Percentiles rank a stretch among this genome's conserved stretches.
These are phyloP conservation scores for Lactarius sp. DNA, from an alignment of 768 basidiomycete genomes.

Conservation along the genomic window DNA sequence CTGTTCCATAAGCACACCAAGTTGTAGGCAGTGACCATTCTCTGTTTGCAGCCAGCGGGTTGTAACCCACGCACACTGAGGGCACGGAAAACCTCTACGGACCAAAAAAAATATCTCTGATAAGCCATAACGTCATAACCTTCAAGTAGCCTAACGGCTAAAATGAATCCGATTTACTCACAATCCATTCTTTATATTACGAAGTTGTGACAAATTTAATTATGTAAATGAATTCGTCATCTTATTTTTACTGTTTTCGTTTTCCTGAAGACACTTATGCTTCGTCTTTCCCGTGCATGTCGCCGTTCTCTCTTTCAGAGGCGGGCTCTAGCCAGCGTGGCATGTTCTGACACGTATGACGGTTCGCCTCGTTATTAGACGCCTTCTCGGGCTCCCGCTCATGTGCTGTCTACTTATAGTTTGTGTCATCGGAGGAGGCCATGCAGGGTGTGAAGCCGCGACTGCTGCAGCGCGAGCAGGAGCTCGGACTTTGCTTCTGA, in stretches of 20 bases:
- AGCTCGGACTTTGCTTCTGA: constrained; percentile 74
- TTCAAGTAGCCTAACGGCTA: no score
- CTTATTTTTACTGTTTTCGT: not conserved
- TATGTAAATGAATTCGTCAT: not conserved
- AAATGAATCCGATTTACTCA: no score
- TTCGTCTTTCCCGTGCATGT: constrained; percentile 6
- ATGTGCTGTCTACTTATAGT: constrained; percentile 37
- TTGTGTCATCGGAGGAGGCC: constrained; percentile 86
- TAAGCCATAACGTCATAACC: no score
- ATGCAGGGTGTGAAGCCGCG: constrained; percentile 91
- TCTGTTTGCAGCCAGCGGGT: no score
- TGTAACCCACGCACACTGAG: no score
- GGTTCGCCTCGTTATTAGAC: not conserved
- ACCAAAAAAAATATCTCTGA: no score
- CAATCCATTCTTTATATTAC: no score
- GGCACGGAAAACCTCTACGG: no score
- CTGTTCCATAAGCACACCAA: no score
- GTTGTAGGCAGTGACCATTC: no score
- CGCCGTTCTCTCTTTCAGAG: not conserved
- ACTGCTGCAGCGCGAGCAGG: constrained; percentile 81
- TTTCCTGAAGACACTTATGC: constrained; percentile 3
- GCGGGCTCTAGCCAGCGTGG: constrained; percentile 2
- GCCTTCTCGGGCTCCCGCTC: not conserved
- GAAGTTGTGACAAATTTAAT: no score
- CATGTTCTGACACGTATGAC: constrained; percentile 7